Conservation (phyloP, 768 basidiomycete genomes). For the Lyophyllum semitale region DNA sequence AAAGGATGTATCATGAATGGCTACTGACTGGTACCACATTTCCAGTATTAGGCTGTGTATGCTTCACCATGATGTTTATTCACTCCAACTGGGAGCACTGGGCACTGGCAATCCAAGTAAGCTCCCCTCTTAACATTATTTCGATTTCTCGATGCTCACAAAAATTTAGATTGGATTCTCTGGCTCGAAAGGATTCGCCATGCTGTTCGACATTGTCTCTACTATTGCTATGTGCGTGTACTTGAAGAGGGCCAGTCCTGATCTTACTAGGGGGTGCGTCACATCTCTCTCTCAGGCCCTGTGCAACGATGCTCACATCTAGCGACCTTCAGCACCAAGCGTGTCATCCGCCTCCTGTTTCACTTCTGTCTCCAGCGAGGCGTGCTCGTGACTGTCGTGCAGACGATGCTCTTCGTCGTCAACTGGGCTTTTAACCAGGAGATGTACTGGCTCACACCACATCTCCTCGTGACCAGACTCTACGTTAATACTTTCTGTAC, state of each 20-base stretch:
- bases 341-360: not conserved
- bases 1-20: no score
- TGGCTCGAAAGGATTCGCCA: conserved; percentile 1
- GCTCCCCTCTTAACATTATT: not conserved
- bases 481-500: conserved; percentile 1
- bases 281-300: not conserved
- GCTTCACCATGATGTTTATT: conserved; percentile 5
- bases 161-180: not conserved
- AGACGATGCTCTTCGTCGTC: conserved; percentile 1
- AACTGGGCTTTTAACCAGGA: not conserved
- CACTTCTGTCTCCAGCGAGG: not conserved
- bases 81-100: conserved; percentile 9
- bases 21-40: no score
- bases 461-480: conserved; percentile 1
- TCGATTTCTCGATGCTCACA: not conserved
- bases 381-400: not conserved
- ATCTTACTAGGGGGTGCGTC: not conserved
- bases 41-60: not conserved
- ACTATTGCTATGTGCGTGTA: not conserved
- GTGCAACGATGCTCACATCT: not conserved
- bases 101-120: not conserved
- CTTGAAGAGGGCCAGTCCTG: not conserved
- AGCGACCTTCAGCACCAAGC: not conserved
- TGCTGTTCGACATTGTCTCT: not conserved
- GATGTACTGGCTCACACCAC: conserved; percentile 1